Evolutionary conservation across 805 yeast genomes (phyloP).

Genomic region (Myxozyma vanderwaltii): DNA sequence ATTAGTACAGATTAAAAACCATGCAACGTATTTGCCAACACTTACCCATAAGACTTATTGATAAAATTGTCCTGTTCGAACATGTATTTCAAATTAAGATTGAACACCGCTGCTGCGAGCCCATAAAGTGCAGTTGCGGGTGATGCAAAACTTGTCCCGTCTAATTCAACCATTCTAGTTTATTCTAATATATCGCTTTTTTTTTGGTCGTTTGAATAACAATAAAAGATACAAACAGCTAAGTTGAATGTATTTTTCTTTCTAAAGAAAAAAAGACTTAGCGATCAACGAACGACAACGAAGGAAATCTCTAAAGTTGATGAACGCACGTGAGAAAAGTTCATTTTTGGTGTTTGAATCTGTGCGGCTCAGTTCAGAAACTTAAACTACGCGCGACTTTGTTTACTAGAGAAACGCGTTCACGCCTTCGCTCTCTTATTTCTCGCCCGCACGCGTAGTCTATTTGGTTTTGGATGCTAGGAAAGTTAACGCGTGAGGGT

Average conservation of each 20-base stretch:
- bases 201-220: no score
- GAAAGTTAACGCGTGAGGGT: no score
- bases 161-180: background rate
- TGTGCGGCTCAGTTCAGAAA: background rate
- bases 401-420: no score
- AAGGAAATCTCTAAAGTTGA: background rate
- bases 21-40: background rate
- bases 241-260: no score
- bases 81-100: conserved; percentile 16
- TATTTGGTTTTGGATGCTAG: no score
- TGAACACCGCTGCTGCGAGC: conserved; percentile 12
- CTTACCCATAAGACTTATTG: conserved; percentile 23
- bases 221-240: no score
- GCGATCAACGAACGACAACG: background rate
- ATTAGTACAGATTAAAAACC: background rate
- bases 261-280: no score
- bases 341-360: background rate
- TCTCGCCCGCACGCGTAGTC: no score
- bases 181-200: no score
- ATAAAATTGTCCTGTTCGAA: conserved; percentile 5
- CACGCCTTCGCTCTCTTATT: no score
- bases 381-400: background rate
- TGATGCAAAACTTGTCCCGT: conserved; percentile 3
- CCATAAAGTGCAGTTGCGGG: conserved; percentile 15
- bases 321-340: background rate